These are phyloP conservation scores for Leccinum imitatum DNA, from an alignment of 768 basidiomycete genomes.

Conservation along the genomic window DNA sequence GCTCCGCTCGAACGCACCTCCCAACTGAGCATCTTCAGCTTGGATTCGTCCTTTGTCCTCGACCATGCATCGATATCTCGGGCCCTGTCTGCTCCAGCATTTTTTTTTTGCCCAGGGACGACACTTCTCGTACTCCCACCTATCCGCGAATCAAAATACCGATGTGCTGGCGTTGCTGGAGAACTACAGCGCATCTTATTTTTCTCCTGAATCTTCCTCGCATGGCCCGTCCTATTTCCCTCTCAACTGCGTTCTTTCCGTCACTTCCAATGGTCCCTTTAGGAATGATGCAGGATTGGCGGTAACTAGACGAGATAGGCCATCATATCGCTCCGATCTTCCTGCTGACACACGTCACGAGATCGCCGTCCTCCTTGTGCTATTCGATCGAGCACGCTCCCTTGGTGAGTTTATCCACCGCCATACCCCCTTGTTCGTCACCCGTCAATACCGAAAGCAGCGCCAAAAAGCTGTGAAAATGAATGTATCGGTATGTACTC, in stretches of 20 bases:
- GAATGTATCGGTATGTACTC: background rate
- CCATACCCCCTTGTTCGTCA: background rate
- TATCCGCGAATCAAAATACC: background rate
- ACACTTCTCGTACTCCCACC: background rate
- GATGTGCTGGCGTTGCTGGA: background rate
- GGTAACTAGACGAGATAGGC: background rate
- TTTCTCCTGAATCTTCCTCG: constrained; percentile 3
- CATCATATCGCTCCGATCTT: background rate
- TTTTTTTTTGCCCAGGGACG: background rate
- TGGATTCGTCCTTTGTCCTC: background rate
- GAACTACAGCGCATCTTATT: background rate
- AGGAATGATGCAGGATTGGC: background rate
- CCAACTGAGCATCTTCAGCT: background rate
- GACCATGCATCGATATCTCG: background rate
- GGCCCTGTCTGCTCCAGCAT: background rate
- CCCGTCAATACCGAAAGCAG: background rate
- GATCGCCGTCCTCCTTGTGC: background rate
- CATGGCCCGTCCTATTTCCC: constrained; percentile 3
- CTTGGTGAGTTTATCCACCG: background rate
- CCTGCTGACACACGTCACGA: background rate
- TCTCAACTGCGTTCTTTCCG: background rate
- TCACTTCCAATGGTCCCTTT: background rate
- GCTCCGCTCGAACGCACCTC: constrained; percentile 36
- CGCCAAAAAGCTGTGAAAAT: background rate
- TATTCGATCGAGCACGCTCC: background rate